phyloP scores from a whole-genome alignment of 2,329 filamentous ascomycete genomes.

The Arachnomyces sp. region DNA sequence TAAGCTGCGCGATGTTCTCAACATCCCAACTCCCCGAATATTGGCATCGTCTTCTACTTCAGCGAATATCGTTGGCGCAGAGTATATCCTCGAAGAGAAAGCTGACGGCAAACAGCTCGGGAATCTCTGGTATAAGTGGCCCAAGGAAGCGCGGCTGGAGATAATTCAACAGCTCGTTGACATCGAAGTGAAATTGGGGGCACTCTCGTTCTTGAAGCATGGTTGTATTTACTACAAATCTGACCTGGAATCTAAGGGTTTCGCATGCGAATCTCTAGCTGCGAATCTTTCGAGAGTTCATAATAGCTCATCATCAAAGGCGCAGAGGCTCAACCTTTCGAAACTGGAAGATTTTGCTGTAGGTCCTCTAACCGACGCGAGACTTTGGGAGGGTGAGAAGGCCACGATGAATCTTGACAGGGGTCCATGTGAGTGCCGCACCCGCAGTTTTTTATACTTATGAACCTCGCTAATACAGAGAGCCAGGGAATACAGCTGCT shows the following conservation, averaged over 20 bases:
- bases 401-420: conserved; percentile 27
- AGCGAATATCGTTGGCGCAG: conserved; percentile 6
- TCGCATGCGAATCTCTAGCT: not conserved
- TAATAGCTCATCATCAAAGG: conserved; percentile 10
- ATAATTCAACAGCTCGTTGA: conserved; percentile 20
- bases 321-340: no score
- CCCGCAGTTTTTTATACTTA: no score
- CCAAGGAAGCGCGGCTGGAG: conserved; percentile 16
- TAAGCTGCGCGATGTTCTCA: conserved; percentile 15
- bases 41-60: conserved; percentile 15
- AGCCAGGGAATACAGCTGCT: no score
- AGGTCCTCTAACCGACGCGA: no score
- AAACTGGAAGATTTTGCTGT: no score
- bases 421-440: conserved; percentile 36
- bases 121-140: conserved; percentile 22
- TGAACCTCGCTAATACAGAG: no score
- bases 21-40: conserved; percentile 14
- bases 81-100: conserved; percentile 25
- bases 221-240: conserved; percentile 22
- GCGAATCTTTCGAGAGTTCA: no score
- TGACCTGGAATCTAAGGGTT: conserved; percentile 7
- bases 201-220: conserved; percentile 17
- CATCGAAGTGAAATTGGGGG: conserved; percentile 19
- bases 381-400: conserved; percentile 30
- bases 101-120: conserved; percentile 20